Percentiles rank a stretch among this genome's conserved stretches.
These are phyloP conservation scores for Malbranchea cinnamomea DNA, from an alignment of 2,329 filamentous ascomycete genomes.

Conservation along the genomic window DNA sequence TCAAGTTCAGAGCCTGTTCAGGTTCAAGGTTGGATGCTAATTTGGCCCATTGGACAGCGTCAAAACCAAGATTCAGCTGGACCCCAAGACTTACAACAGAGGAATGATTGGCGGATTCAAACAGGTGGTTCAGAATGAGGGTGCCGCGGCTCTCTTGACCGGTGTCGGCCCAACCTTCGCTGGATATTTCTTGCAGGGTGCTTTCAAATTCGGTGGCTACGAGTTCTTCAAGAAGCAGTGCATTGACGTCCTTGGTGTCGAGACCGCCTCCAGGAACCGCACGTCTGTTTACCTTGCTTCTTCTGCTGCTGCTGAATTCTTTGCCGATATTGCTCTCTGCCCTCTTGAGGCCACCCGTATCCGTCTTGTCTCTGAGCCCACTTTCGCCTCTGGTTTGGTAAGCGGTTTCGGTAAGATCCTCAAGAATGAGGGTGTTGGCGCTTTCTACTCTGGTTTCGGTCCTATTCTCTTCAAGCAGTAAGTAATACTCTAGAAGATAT, in stretches of 20 bases:
- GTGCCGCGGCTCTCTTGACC: conserved; percentile 71
- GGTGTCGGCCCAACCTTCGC: conserved; percentile 74
- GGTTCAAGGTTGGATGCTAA: too few relatives aligned
- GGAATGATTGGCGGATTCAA: conserved; percentile 76
- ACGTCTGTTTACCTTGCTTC: conserved; percentile 66
- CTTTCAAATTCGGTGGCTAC: conserved; percentile 89
- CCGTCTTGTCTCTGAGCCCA: conserved; percentile 77
- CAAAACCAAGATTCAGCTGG: conserved; percentile 92
- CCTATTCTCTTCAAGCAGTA: conserved; percentile 75
- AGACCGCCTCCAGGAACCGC: conserved; percentile 63
- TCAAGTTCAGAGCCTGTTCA: too few relatives aligned
- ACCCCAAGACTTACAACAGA: conserved; percentile 75
- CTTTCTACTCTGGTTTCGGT: conserved; percentile 85
- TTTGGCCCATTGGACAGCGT: conserved; percentile 44
- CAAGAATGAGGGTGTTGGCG: conserved; percentile 66
- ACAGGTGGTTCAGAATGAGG: conserved; percentile 71
- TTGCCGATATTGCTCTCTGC: conserved; percentile 57
- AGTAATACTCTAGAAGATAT: conserved; percentile 16
- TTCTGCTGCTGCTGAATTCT: conserved; percentile 47
- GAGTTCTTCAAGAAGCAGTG: conserved; percentile 92
- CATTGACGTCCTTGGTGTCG: conserved; percentile 66
- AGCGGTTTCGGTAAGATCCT: conserved; percentile 71
- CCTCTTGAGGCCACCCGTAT: conserved; percentile 88
- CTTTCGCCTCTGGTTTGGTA: conserved; percentile 66
- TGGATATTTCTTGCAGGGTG: conserved; percentile 88